These are phyloP conservation scores for Pelagophyceae sp. DNA, from an alignment of 352 stramenopile genomes.

Conservation along the genomic window DNA sequence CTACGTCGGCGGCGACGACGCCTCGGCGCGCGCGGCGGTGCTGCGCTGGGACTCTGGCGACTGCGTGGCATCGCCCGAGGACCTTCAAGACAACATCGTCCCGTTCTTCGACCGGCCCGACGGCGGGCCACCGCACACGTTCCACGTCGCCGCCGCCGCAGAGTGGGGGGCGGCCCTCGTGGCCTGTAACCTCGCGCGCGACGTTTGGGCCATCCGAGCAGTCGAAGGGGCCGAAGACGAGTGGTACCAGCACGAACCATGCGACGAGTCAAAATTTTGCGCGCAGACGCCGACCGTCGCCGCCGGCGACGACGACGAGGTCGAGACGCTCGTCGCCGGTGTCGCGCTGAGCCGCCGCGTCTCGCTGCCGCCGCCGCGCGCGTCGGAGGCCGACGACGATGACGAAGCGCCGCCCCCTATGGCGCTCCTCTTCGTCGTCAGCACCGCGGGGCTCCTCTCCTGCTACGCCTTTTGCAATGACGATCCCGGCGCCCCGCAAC, in stretches of 20 bases:
- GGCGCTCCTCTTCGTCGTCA: neutral
- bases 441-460: constrained; percentile 6
- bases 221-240: neutral
- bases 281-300: neutral
- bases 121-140: neutral
- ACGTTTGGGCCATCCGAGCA: neutral
- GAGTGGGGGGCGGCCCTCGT: neutral
- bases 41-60: neutral
- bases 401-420: neutral
- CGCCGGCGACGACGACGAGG: neutral
- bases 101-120: neutral
- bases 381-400: too few relatives aligned
- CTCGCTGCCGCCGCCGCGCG: neutral
- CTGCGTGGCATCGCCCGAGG: neutral
- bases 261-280: neutral
- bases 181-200: neutral
- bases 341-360: neutral
- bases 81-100: constrained; percentile 1
- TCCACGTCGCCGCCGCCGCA: neutral
- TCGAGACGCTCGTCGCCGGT: constrained; percentile 4
- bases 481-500: neutral
- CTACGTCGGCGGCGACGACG: neutral
- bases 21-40: neutral
- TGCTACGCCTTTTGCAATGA: constrained; percentile 4
- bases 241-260: neutral